These are phyloP conservation scores for Dentipellis sp. DNA, from an alignment of 768 basidiomycete species.

Conservation along the genomic window DNA sequence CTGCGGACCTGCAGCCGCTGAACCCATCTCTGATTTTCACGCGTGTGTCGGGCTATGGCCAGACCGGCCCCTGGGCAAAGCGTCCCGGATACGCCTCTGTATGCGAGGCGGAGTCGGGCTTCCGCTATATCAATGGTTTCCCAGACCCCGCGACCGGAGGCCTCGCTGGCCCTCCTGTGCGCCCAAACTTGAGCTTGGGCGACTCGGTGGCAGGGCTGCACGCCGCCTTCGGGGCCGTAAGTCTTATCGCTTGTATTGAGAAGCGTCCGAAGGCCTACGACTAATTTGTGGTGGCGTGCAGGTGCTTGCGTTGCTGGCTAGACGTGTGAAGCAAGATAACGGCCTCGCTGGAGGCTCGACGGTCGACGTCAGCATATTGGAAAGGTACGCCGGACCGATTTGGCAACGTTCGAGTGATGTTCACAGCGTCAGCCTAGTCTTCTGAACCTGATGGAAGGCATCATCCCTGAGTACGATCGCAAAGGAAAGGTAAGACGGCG, in stretches of 20 bases:
- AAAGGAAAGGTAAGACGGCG: slow-evolving; percentile 39
- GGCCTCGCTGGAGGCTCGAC: slow-evolving; percentile 34
- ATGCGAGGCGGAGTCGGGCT: slow-evolving; percentile 69
- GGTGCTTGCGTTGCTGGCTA: slow-evolving; percentile 53
- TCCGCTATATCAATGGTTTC: slow-evolving; percentile 64
- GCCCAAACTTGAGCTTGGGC: slow-evolving; percentile 66
- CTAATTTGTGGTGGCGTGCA: slow-evolving; percentile 13
- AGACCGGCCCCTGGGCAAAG: slow-evolving; percentile 65
- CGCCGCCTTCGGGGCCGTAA: slow-evolving; percentile 64
- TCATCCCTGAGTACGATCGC: slow-evolving; percentile 67
- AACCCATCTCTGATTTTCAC: slow-evolving; percentile 89
- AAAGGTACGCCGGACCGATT: slow-evolving; percentile 34
- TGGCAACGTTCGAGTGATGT: neutral
- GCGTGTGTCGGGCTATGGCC: slow-evolving; percentile 72
- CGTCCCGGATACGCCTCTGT: slow-evolving; percentile 68
- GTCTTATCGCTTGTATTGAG: slow-evolving; percentile 7
- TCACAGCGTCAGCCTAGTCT: slow-evolving; percentile 33
- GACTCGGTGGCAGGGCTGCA: slow-evolving; percentile 67
- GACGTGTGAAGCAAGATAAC: slow-evolving; percentile 24
- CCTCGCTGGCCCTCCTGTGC: slow-evolving; percentile 51
- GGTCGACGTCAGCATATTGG: slow-evolving; percentile 71
- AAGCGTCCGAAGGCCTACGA: neutral
- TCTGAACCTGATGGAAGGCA: slow-evolving; percentile 71
- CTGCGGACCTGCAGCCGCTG: slow-evolving; percentile 48
- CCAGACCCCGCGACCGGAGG: slow-evolving; percentile 43